Conservation (phyloP, 768 basidiomycete species). For the Boletus bicolor region DNA sequence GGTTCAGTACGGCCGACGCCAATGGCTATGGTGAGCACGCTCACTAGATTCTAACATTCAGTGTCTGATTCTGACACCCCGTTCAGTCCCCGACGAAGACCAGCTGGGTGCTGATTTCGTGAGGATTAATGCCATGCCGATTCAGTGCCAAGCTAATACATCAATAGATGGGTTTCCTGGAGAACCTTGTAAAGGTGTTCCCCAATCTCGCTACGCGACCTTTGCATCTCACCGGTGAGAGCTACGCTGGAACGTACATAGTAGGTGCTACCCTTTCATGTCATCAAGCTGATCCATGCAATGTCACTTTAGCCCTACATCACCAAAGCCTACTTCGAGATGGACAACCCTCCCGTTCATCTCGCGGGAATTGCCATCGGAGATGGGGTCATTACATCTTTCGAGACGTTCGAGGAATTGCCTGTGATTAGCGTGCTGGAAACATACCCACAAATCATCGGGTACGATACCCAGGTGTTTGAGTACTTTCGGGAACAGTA, state of each 20-base stretch:
- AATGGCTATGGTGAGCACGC: no score
- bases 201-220: no score
- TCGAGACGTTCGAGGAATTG: constrained; percentile 46
- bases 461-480: no score
- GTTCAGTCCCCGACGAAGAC: no score
- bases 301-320: constrained; percentile 62
- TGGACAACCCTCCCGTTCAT: constrained; percentile 60
- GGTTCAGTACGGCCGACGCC: no score
- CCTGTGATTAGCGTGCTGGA: no score
- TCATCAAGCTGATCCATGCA: not conserved
- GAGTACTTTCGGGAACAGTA: no score
- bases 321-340: constrained; percentile 61
- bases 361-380: constrained; percentile 67
- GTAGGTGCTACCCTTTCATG: constrained; percentile 39
- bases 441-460: no score
- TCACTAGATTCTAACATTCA: no score
- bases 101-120: no score
- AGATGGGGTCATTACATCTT: constrained; percentile 38
- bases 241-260: not conserved
- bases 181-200: constrained; percentile 57
- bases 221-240: no score
- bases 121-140: not conserved
- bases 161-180: constrained; percentile 62
- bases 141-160: not conserved
- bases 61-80: no score